Percentiles rank a stretch among this genome's conserved stretches.
These are phyloP conservation scores for Grammothele lineata DNA, from an alignment of 768 basidiomycete species.

Conservation along the genomic window DNA sequence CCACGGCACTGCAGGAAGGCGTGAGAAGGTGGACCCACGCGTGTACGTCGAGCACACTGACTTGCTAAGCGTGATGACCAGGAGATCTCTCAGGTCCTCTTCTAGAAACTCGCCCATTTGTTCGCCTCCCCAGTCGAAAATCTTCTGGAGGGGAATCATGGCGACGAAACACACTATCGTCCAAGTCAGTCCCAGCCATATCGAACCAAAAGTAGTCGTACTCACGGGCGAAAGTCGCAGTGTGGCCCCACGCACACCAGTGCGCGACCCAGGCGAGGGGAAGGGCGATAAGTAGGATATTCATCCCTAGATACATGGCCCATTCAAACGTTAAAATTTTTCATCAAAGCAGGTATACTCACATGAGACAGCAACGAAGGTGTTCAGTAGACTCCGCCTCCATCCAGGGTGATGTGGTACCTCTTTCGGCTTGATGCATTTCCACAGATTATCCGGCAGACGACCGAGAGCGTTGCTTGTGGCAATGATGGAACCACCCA, in stretches of 20 bases:
- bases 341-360: too few species aligned
- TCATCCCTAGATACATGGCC: too few species aligned
- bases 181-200: conserved; percentile 41
- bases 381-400: conserved; percentile 31
- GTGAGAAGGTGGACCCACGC: background rate
- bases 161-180: conserved; percentile 40
- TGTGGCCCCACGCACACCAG: conserved; percentile 28
- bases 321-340: background rate
- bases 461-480: too few species aligned
- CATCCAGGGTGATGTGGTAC: background rate
- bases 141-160: conserved; percentile 58
- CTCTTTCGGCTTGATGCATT: background rate
- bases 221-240: conserved; percentile 44
- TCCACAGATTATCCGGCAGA: too few species aligned
- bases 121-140: conserved; percentile 62
- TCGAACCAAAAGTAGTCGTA: conserved; percentile 1
- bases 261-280: conserved; percentile 57
- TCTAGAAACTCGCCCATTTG: conserved; percentile 51
- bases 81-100: conserved; percentile 55
- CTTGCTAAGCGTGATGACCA: conserved; percentile 64
- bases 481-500: too few species aligned
- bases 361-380: too few species aligned
- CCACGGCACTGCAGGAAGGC: conserved; percentile 50
- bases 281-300: conserved; percentile 52
- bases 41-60: conserved; percentile 23